Base-by-base conservation (phyloP, 2,329 filamentous ascomycete species). In the Monosporascus sp. region DNA sequence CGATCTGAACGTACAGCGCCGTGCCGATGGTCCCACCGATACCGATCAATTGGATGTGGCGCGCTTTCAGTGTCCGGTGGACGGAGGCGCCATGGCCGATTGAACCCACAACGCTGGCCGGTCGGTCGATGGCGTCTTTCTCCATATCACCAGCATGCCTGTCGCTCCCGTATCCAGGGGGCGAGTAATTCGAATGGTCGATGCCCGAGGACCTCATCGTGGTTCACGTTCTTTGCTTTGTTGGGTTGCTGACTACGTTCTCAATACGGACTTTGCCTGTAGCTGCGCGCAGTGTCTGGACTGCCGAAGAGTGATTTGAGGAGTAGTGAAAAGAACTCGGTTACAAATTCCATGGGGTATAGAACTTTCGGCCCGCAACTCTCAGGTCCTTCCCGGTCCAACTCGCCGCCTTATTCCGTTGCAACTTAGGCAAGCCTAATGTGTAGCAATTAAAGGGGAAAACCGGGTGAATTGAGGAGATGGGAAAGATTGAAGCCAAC, bases 11-110 rank as follows among this genome's bases (percentile, higher is more conserved):
- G 63, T 77, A 83, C 3, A 85, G 70, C 17, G 79, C 81, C 1
- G 81, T 86, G 18, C 83, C 83, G 56, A 86, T 85, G 7, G 82
- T 85, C 0, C 82, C 83, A 39, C 83, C 83, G 53, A 86, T 86
- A 35, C 79, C 82, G 61, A 82, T 82, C 35, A 83, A 70, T 61
- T 83, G 80, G 46, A 83, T 81, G 58, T 83, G 79, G 1, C 80
- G 75, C 22, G 77, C 69, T 64, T 81, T 82, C 56, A 83, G 74
- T 54, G 68, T 75, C 47, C 80, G 75, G 49, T 81, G 77, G 1
- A 78, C 81, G 8, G 72, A 62, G 54, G 78, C 75, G 46, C 57
- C 50, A 14, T 60, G 58, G n/a, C 53, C 53, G n/a, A 60, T 52
- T 50, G 52, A 57, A 27, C 50, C 54, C 31, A 37, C 54, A 24